A percentile compares a stretch with the other conserved stretches of the same genome.
phyloP scores from a whole-genome alignment of 306 rosid genomes.

The Sesbania bispinosa region DNA sequence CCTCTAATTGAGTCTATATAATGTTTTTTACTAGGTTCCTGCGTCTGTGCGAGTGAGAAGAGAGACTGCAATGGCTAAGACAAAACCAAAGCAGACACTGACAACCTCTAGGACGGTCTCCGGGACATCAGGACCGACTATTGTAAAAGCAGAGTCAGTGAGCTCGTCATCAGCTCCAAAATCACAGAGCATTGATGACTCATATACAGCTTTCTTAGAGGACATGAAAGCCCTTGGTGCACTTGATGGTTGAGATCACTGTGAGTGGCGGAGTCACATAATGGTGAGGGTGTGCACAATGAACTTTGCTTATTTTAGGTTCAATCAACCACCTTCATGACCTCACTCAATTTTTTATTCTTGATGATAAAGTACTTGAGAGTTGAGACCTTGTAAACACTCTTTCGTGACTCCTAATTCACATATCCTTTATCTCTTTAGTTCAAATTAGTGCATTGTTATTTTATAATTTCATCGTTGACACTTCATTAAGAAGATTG shows the following conservation, averaged over 20 bases:
- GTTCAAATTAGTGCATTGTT: background rate
- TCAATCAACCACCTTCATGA: constrained; percentile 1
- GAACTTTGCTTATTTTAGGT: background rate
- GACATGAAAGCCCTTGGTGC: constrained; percentile 91
- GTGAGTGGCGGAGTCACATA: background rate
- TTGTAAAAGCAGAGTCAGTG: constrained; percentile 47
- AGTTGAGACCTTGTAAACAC: constrained; percentile 11
- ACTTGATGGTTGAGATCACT: constrained; percentile 57
- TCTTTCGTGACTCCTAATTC: background rate
- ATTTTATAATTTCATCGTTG: background rate
- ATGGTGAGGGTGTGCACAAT: background rate
- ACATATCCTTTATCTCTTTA: background rate
- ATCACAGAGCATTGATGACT: constrained; percentile 70
- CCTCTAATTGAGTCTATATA: constrained; percentile 3
- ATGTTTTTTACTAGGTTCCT: constrained; percentile 57
- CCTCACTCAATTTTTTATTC: constrained; percentile 12
- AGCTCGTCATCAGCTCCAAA: constrained; percentile 58
- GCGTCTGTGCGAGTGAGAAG: constrained; percentile 97
- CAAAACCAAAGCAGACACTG: constrained; percentile 57
- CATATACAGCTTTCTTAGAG: constrained; percentile 70
- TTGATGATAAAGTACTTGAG: constrained; percentile 13
- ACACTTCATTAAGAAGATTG: background rate
- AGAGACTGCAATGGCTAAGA: constrained; percentile 57
- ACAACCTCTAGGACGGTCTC: constrained; percentile 41
- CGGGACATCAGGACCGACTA: constrained; percentile 37